Evolutionary conservation across 129 eudicot genomes (phyloP).

Genomic region (Escallonia rubra): DNA sequence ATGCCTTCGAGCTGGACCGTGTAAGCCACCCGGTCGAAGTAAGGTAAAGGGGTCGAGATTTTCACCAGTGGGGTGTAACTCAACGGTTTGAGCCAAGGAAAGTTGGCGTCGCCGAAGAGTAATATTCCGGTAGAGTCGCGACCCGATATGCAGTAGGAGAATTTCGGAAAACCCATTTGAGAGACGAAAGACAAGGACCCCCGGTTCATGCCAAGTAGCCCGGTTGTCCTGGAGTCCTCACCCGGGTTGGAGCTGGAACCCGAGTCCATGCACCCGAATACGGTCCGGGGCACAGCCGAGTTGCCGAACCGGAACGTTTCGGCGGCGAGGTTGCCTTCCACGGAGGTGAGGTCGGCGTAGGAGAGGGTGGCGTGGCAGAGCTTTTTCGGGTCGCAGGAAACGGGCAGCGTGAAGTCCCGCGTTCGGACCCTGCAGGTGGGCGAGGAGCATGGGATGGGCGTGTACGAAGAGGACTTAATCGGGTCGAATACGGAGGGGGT

Average conservation of each 20-base stretch:
- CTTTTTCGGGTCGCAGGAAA: constrained; percentile 73
- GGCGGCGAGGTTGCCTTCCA: constrained; percentile 73
- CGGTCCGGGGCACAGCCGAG: constrained; percentile 43
- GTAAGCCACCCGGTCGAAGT: constrained; percentile 68
- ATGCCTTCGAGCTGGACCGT: constrained; percentile 84
- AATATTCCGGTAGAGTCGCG: constrained; percentile 64
- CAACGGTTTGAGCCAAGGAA: constrained; percentile 52
- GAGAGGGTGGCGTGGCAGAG: constrained; percentile 69
- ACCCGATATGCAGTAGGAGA: constrained; percentile 83
- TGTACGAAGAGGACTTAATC: constrained; percentile 42
- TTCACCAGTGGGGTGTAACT: constrained; percentile 65
- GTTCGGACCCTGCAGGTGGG: constrained; percentile 60
- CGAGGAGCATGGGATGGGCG: constrained; percentile 50
- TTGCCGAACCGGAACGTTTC: constrained; percentile 47
- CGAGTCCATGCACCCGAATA: constrained; percentile 85
- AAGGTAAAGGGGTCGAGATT: constrained; percentile 62
- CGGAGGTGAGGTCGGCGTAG: constrained; percentile 79
- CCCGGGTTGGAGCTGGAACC: constrained; percentile 43
- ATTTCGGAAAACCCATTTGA: constrained; percentile 67
- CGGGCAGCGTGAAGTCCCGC: constrained; percentile 74
- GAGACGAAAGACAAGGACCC: constrained; percentile 77
- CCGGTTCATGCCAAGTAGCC: constrained; percentile 77
- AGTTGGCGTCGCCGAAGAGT: constrained; percentile 48
- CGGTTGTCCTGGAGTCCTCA: constrained; percentile 57
- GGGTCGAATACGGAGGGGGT: constrained; percentile 43